Base-by-base conservation (phyloP, 23 red algal genomes). In the Pyropia haitanensis region DNA sequence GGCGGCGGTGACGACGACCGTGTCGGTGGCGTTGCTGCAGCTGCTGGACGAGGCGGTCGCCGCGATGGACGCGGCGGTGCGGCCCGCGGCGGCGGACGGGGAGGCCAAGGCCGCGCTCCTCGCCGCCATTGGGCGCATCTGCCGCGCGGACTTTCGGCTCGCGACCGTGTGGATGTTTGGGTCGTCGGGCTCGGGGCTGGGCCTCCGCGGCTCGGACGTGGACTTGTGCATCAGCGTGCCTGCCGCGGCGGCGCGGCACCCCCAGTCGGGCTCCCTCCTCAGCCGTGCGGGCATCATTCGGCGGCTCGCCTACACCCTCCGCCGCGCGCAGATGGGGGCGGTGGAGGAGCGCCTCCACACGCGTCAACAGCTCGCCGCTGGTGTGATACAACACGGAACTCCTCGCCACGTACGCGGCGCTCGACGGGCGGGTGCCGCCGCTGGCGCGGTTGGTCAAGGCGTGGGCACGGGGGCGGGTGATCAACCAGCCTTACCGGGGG, bases 401-500 rank as follows among this genome's bases (percentile, higher is more conserved):
- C 14, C 53, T 98, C 23, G 65, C 70, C 48, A 81, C 85, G 7
- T 98, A 98, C 46, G 80, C 82, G 8, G 68, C 75, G 30, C 21
- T 98, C 28, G 94, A 98, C 56, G 51, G 53, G 52, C 79, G 94
- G 8, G 88, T 98, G 75, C 80, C 79, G 22, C 79, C 79, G 49
- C 54, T 98, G 17, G 88, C 78, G 56, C 64, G 91, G 44, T 61
- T 91, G 17, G 76, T 98, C 23, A 98, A 98, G 67, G 74, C 73
- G 10, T 98, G 94, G 94, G 94, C 94, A 31, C 82, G 85, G 66
- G 64, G 64, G 24, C 83, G 94, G 5, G 87, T 73, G 32, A 59
- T 98, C 20, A 98, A 98, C 67, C 81, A 98, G 60, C 76, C 94
- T 0, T 98, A 89, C 67, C 69, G 80, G 33, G 94, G 94, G 17